Conservation (phyloP, 2,329 filamentous ascomycete species). For the Diaporthe destruens region DNA sequence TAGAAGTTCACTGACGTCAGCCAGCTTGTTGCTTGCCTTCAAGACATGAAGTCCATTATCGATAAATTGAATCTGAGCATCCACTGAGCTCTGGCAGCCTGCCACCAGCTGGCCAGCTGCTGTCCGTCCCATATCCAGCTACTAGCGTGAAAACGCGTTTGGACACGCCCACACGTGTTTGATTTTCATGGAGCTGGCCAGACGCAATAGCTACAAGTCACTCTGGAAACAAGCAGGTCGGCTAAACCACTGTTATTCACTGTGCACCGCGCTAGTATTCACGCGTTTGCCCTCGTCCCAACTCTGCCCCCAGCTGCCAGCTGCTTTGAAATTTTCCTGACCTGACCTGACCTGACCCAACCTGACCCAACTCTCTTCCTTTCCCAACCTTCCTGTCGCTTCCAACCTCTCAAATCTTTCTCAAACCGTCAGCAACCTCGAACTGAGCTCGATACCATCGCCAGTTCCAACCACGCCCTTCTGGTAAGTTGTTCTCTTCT, state of each 20-base stretch:
- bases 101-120: no score
- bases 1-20: neutral
- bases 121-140: neutral
- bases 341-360: neutral
- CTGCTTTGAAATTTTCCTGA: neutral
- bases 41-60: neutral
- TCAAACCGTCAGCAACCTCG: neutral
- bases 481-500: neutral
- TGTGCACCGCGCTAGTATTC: neutral
- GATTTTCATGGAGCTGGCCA: no score
- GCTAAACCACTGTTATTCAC: neutral
- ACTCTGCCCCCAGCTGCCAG: neutral
- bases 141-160: neutral
- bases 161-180: accelerated
- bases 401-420: neutral
- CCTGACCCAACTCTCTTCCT: neutral
- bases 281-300: neutral
- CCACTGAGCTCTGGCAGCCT: neutral
- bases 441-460: neutral
- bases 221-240: neutral
- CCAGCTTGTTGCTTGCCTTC: neutral
- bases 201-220: neutral
- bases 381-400: neutral
- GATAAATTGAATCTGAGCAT: neutral
- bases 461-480: neutral